phyloP scores from a whole-genome alignment of 805 yeast species.

The Cyberlindnera lachancei region DNA sequence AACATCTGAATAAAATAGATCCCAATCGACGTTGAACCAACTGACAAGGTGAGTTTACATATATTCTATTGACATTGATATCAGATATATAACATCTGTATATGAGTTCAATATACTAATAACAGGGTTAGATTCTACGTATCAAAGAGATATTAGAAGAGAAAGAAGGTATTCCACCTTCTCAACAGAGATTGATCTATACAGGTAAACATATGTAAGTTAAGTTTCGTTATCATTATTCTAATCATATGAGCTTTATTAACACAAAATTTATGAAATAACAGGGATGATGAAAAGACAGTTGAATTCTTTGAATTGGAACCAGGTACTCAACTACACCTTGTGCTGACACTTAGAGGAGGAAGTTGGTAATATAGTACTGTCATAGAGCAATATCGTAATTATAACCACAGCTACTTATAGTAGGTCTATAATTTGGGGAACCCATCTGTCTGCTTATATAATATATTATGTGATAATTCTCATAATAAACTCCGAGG shows the following conservation, averaged over 20 bases:
- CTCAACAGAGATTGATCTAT: slow-evolving; percentile 86
- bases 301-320: slow-evolving; percentile 66
- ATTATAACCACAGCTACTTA: too few relatives aligned
- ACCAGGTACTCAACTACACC: slow-evolving; percentile 82
- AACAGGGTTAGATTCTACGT: slow-evolving; percentile 51
- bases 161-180: slow-evolving; percentile 94
- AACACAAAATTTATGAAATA: background rate
- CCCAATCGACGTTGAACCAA: slow-evolving; percentile 64
- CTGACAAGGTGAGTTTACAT: slow-evolving; percentile 51
- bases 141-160: slow-evolving; percentile 92
- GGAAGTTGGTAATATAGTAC: slow-evolving; percentile 34
- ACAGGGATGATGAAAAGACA: slow-evolving; percentile 66
- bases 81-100: too few relatives aligned
- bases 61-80: too few relatives aligned
- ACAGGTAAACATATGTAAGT: slow-evolving; percentile 85
- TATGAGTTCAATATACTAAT: too few relatives aligned
- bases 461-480: too few relatives aligned
- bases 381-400: too few relatives aligned
- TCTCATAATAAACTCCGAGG: too few relatives aligned
- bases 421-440: too few relatives aligned
- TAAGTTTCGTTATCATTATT: too few relatives aligned
- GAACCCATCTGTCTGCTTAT: too few relatives aligned
- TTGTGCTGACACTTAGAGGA: slow-evolving; percentile 90
- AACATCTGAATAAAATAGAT: slow-evolving; percentile 31
- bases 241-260: background rate